Evolutionary conservation across 495 filamentous ascomycete genomes (phyloP), one percentile per base, ranked within the genome.

Genomic region (Bacidia rubella): DNA sequence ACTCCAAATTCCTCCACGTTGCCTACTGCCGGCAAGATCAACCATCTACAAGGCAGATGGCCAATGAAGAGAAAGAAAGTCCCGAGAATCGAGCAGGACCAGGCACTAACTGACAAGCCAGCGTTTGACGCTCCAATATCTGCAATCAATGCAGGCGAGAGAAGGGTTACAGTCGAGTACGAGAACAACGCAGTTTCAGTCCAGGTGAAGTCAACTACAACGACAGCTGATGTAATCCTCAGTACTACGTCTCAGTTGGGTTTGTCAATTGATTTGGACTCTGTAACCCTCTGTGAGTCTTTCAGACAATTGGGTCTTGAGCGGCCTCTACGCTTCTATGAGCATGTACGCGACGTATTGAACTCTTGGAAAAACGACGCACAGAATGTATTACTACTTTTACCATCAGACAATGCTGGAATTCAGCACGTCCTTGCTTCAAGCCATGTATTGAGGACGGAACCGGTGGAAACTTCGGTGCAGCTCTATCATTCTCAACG

Each of bases 351-450:
- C 32, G 87, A 95, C 65, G 77, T 95, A 23, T 74, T 96, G 75
- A 93, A 90, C 63, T 92, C 88, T 2, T 98, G 92, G 92, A 80
- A 90, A 29, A 67, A 72, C 15, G 89, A 94, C 62, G 69, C 71
- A 1, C 76, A 85, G 56, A 90, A 92, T 61, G 65, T 70, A 1
- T 69, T 96, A 17, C 62, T 83, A 15, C 65, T 95, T 19, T 76
- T 69, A 53, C 71, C 67, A 60, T 70, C 68, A 60, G 65, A 70
- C 21, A 70, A 66, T 12, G 62, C 70, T 10, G 67, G 70, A 29
- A 65, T 66, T 1, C 63, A 76, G 51, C 57, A 67, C 48, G 66
- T 74, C 41, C 63, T 85, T 21, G 72, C 76, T 38, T 58, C 75
- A 0, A 67, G 70, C 2, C 60, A 65, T 22, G 80, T 82, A 15